These are phyloP conservation scores for Pichia californica DNA, from an alignment of 805 yeast species.

Conservation along the genomic window DNA sequence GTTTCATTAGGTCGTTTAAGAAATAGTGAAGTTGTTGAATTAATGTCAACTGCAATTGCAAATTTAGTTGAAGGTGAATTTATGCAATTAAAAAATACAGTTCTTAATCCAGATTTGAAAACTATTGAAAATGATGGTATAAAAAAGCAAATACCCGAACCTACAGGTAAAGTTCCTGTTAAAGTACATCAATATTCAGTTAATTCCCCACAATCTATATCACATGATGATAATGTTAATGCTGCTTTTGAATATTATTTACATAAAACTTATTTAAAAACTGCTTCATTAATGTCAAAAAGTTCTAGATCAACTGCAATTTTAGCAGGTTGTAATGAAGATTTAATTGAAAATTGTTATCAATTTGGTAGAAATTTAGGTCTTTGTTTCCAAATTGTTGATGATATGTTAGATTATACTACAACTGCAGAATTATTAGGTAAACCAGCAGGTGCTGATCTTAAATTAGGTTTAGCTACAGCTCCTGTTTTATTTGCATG, in stretches of 20 bases:
- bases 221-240: slow-evolving; percentile 60
- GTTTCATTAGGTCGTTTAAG: slow-evolving; percentile 89
- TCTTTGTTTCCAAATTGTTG: slow-evolving; percentile 91
- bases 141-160: slow-evolving; percentile 40
- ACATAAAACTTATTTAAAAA: slow-evolving; percentile 91
- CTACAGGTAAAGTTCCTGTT: slow-evolving; percentile 60
- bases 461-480: slow-evolving; percentile 90
- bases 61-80: slow-evolving; percentile 97
- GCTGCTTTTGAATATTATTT: slow-evolving; percentile 94
- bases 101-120: slow-evolving; percentile 45
- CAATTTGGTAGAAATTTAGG: slow-evolving; percentile 92
- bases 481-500: slow-evolving; percentile 96
- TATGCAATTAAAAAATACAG: slow-evolving; percentile 96
- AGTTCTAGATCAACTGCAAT: slow-evolving; percentile 92
- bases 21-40: slow-evolving; percentile 95
- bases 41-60: slow-evolving; percentile 92
- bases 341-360: slow-evolving; percentile 78
- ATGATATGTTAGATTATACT: slow-evolving; percentile 93
- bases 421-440: slow-evolving; percentile 81
- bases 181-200: slow-evolving; percentile 54
- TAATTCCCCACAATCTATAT: slow-evolving; percentile 21
- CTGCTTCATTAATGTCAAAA: slow-evolving; percentile 91
- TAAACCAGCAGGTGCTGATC: slow-evolving; percentile 94
- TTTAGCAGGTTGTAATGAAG: slow-evolving; percentile 72
- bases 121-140: slow-evolving; percentile 41